Evolutionary conservation across 805 yeast genomes (phyloP).

Genomic region (Ogataea ramenticola): DNA sequence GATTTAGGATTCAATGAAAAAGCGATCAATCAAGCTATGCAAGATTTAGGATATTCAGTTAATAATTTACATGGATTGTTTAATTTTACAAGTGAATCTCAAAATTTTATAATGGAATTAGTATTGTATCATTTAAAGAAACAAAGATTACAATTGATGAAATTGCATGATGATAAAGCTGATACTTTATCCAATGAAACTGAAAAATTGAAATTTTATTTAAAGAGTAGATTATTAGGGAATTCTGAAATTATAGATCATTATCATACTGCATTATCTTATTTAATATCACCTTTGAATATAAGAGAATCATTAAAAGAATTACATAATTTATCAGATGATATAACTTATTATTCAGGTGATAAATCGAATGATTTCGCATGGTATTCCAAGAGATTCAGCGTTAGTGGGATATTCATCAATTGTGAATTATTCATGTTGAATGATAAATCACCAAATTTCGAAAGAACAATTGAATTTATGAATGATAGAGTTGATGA

Average conservation of each 20-base stretch:
- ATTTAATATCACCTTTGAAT: slow-evolving; percentile 60
- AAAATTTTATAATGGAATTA: slow-evolving; percentile 32
- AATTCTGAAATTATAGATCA: slow-evolving; percentile 41
- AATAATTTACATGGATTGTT: slow-evolving; percentile 36
- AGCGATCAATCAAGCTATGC: slow-evolving; percentile 37
- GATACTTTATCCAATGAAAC: slow-evolving; percentile 12
- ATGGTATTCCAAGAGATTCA: slow-evolving; percentile 86
- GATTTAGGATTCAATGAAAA: slow-evolving; percentile 33
- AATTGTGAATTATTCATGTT: slow-evolving; percentile 75
- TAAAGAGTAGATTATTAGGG: slow-evolving; percentile 40
- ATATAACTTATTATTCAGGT: slow-evolving; percentile 71
- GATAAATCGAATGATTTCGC: slow-evolving; percentile 75
- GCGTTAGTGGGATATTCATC: slow-evolving; percentile 63
- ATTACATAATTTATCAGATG: slow-evolving; percentile 73
- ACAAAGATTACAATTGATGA: slow-evolving; percentile 31
- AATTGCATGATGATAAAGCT: slow-evolving; percentile 21
- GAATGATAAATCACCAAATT: slow-evolving; percentile 56
- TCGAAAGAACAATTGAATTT: slow-evolving; percentile 52
- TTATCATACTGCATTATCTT: slow-evolving; percentile 47
- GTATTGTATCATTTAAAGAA: slow-evolving; percentile 38
- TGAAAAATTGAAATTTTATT: slow-evolving; percentile 20
- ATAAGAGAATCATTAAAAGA: slow-evolving; percentile 51
- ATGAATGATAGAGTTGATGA: slow-evolving; percentile 52
- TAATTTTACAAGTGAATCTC: slow-evolving; percentile 22
- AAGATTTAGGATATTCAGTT: slow-evolving; percentile 30